Base-by-base conservation (phyloP, 2,329 filamentous ascomycete genomes). In the Cladobotryum protrusum region DNA sequence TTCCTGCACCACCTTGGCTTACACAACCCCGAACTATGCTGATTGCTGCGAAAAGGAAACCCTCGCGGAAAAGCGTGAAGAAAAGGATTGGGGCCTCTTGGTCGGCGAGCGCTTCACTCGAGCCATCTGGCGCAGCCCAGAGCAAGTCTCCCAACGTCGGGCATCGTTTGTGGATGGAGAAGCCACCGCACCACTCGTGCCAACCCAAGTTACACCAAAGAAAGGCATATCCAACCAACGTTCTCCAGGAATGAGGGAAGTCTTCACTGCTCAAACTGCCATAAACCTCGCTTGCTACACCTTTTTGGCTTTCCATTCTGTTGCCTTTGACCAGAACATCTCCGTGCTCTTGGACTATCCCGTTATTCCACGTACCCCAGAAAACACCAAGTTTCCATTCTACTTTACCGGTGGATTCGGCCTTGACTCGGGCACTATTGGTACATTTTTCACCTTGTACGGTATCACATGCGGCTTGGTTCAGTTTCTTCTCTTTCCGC, bases 291-390 rank as follows among this genome's bases (percentile, higher is more conserved):
- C 88, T 2, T 78, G 85, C 0, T 96, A 97, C 67, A 86, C 86
- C 1, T 75, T 93, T 45, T 75, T 97, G 15, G 87, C 89, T 0
- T 77, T 95, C 44, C 90, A 96, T 67, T 84, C 82, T 0, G 82
- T 95, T 36, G 84, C 89, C 1, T 96, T 84, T 62, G 92, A 97
- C 67, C 90, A 95, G 62, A 76, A 92, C 2, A 79, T 97, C 1
- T 87, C 90, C 3, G 89, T 96, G 1, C 95, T 95, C 65, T 78
- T 96, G 61, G 87, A 95, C 67, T 86, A 89, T 56, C 85, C 86
- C 0, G 62, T 75, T 4, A 67, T 78, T 33, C 68, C 78, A 43
- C 76, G 80, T 50, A 79, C 81, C 0, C 70, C 77, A 0, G 72
- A 82, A 11, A 81, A 81, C 59, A 79, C 75, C 0, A 70, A 74